Percentiles rank a stretch among this genome's conserved stretches.
Evolutionary conservation across 441 rosid genomes (phyloP).

Genomic region (Populus hybrid): DNA sequence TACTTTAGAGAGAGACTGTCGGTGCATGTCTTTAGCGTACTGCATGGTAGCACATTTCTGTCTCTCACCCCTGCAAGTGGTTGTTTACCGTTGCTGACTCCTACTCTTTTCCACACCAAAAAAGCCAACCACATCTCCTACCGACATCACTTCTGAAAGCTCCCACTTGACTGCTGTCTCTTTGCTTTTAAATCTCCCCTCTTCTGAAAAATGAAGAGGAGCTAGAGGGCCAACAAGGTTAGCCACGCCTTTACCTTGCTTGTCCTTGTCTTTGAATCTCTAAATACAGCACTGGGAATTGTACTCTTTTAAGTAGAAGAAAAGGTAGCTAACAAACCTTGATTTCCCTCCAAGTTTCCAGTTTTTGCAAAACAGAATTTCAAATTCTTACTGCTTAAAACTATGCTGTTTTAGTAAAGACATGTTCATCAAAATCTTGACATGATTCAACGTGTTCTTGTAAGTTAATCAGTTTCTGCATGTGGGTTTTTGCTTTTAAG

Average conservation of each 20-base stretch:
- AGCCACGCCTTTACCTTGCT: neutral
- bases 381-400: neutral
- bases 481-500: neutral
- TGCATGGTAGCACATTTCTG: neutral
- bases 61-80: neutral
- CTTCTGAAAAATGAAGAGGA: neutral
- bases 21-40: neutral
- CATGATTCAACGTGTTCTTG: neutral
- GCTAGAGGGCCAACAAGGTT: neutral
- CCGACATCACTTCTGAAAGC: neutral
- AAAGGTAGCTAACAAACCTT: neutral
- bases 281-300: neutral
- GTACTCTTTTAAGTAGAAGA: neutral
- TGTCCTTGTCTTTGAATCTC: neutral
- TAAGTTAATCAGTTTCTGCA: neutral
- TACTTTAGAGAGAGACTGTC: neutral
- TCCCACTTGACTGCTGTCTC: neutral
- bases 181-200: neutral
- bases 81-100: neutral
- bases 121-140: neutral
- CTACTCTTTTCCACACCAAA: neutral
- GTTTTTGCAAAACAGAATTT: neutral
- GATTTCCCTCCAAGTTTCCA: neutral
- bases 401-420: neutral
- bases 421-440: neutral